Percentiles rank a stretch among this genome's conserved stretches.
These are phyloP conservation scores for Dendryphion nanum DNA, from an alignment of 2,329 filamentous ascomycete species.

Conservation along the genomic window DNA sequence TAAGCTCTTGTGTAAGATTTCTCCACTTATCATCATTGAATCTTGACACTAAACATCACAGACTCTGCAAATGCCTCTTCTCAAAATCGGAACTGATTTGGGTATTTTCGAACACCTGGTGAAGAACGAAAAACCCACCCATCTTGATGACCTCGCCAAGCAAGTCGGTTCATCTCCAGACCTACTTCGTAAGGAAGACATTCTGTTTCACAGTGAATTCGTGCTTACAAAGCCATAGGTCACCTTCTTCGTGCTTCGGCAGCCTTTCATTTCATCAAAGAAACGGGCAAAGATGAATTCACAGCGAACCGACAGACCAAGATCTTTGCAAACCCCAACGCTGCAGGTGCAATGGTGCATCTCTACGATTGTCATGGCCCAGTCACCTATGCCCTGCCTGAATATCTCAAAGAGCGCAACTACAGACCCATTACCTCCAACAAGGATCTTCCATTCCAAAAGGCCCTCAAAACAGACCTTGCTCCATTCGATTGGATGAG, in stretches of 20 bases:
- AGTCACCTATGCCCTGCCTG: constrained; percentile 23
- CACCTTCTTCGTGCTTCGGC: constrained; percentile 35
- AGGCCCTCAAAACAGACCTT: constrained; percentile 22
- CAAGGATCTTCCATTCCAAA: constrained; percentile 27
- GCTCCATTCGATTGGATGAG: constrained; percentile 30
- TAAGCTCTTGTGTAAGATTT: too few relatives aligned
- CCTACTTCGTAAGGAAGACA: constrained; percentile 20
- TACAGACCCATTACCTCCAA: constrained; percentile 24
- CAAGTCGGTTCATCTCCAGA: constrained; percentile 21
- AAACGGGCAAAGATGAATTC: constrained; percentile 27
- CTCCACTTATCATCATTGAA: too few relatives aligned
- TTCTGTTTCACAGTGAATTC: too few relatives aligned
- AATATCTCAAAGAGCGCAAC: constrained; percentile 25
- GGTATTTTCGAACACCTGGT: constrained; percentile 17
- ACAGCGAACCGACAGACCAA: constrained; percentile 28
- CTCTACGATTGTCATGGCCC: constrained; percentile 18
- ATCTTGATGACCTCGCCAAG: constrained; percentile 16
- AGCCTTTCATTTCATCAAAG: constrained; percentile 28
- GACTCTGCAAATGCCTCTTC: constrained; percentile 20
- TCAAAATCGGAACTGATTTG: constrained; percentile 20
- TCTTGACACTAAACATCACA: too few relatives aligned
- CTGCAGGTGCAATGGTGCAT: constrained; percentile 25
- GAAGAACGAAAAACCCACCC: constrained; percentile 7
- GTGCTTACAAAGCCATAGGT: constrained; percentile 11
- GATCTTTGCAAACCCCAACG: constrained; percentile 22